Percentiles rank a stretch among this genome's conserved stretches.
phyloP scores from a whole-genome alignment of 2,329 filamentous ascomycete species.

The Mycocentrospora acerina region DNA sequence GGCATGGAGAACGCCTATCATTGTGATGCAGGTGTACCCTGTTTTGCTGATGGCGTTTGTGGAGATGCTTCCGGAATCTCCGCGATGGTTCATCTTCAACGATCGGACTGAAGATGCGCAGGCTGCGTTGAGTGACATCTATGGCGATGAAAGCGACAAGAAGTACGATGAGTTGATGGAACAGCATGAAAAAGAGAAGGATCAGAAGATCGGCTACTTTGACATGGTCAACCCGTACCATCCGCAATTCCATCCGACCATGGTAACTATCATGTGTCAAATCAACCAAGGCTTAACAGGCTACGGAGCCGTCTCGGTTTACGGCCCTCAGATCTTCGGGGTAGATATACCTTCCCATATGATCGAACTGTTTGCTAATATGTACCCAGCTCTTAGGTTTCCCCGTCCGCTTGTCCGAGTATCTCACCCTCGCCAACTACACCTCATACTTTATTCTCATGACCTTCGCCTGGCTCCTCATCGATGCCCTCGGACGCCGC shows the following conservation, averaged over 20 bases:
- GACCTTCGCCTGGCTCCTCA: conserved; percentile 62
- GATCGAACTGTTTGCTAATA: conserved; percentile 46
- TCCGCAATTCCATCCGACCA: conserved; percentile 61
- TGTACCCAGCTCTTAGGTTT: conserved; percentile 61
- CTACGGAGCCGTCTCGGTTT: conserved; percentile 63
- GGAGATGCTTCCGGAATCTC: conserved; percentile 57
- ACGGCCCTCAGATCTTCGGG: conserved; percentile 65
- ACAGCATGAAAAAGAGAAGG: conserved; percentile 53
- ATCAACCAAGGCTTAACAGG: conserved; percentile 62
- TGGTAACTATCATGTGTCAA: conserved; percentile 64
- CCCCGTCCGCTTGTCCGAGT: conserved; percentile 53
- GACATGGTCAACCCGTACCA: conserved; percentile 60
- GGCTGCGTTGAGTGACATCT: conserved; percentile 51
- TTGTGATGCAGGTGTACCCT: conserved; percentile 63
- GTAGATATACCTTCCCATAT: conserved; percentile 13
- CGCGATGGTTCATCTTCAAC: conserved; percentile 59
- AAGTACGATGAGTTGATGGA: conserved; percentile 54
- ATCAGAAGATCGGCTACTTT: conserved; percentile 52
- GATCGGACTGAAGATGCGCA: conserved; percentile 54
- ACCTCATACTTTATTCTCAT: conserved; percentile 62
- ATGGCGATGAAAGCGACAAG: conserved; percentile 53
- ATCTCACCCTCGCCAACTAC: conserved; percentile 62
- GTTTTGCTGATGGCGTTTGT: conserved; percentile 56
- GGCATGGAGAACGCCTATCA: conserved; percentile 64
- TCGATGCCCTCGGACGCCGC: conserved; percentile 58